These are phyloP conservation scores for Nitzschia sp. DNA, from an alignment of 108 stramenopile species.

Conservation along the genomic window DNA sequence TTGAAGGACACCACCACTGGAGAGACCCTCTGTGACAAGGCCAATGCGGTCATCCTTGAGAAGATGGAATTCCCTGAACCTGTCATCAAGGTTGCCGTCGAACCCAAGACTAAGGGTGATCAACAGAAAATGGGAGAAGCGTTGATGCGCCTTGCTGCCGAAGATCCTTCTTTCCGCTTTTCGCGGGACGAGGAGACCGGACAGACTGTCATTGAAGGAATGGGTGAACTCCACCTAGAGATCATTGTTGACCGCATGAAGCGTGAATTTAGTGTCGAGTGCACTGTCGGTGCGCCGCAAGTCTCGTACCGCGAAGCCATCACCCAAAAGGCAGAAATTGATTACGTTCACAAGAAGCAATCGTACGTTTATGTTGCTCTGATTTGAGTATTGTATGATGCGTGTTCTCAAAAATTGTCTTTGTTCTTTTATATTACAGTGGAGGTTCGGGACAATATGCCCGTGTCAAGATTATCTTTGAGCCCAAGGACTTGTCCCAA, in stretches of 20 bases:
- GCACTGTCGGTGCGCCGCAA: constrained; percentile 87
- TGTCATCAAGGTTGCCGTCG: constrained; percentile 98
- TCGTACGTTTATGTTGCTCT: no score
- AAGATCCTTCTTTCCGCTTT: constrained; percentile 98
- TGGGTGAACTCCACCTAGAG: constrained; percentile 99
- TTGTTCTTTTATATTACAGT: no score
- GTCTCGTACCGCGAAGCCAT: constrained; percentile 99
- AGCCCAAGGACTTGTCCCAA: constrained; percentile 87
- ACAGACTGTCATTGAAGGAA: constrained; percentile 98
- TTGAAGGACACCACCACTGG: constrained; percentile 97
- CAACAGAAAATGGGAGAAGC: constrained; percentile 97
- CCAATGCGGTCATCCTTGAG: constrained; percentile 84
- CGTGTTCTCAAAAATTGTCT: no score
- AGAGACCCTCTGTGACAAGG: constrained; percentile 92
- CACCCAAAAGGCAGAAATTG: constrained; percentile 88
- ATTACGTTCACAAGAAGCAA: constrained; percentile 99
- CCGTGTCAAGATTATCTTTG: constrained; percentile 93
- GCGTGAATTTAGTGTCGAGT: constrained; percentile 98
- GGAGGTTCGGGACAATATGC: constrained; percentile 98
- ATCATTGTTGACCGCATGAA: constrained; percentile 99
- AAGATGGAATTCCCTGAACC: constrained; percentile 99
- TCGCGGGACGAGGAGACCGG: constrained; percentile 96
- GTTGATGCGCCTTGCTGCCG: constrained; percentile 91
- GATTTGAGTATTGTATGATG: no score
- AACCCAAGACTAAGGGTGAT: constrained; percentile 93